These are phyloP conservation scores for Malus hybrid DNA, from an alignment of 331 rosid species.

Conservation along the genomic window DNA sequence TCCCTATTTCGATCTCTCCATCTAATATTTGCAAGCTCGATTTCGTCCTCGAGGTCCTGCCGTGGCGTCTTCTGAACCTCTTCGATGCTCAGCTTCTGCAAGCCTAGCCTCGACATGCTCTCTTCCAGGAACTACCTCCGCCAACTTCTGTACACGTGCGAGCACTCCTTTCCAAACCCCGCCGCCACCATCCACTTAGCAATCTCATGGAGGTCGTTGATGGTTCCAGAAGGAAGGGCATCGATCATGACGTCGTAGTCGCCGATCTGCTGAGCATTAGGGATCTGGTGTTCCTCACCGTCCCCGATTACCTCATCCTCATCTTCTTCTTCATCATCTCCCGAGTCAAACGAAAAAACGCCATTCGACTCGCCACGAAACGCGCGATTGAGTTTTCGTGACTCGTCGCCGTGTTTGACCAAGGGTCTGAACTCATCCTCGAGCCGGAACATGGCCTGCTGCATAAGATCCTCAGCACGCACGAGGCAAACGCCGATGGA, in stretches of 20 bases:
- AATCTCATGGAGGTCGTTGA: constrained; percentile 84
- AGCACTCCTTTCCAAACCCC: constrained; percentile 80
- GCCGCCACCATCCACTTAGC: constrained; percentile 92
- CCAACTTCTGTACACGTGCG: constrained; percentile 76
- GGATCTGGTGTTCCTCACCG: constrained; percentile 42
- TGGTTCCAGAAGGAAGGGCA: constrained; percentile 70
- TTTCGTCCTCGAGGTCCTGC: constrained; percentile 86
- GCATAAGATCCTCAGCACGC: constrained; percentile 79
- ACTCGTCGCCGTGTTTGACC: constrained; percentile 87
- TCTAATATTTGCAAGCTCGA: constrained; percentile 19
- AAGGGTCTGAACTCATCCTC: constrained; percentile 84
- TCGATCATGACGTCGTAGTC: constrained; percentile 75
- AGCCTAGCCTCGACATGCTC: constrained; percentile 76
- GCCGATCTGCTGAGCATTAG: constrained; percentile 63
- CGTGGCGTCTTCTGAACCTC: constrained; percentile 83
- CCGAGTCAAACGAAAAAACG: constrained; percentile 51
- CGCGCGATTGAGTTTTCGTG: constrained; percentile 48
- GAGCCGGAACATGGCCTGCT: constrained; percentile 80
- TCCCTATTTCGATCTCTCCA: no score
- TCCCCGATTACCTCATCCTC: constrained; percentile 7
- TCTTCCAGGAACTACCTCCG: constrained; percentile 85
- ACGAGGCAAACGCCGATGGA: constrained; percentile 41
- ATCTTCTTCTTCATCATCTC: constrained; percentile 48
- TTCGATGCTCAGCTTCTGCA: constrained; percentile 79
- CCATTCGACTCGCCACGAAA: constrained; percentile 39